phyloP scores from a whole-genome alignment of 2,329 filamentous ascomycete species.

The Talaromyces sp. region DNA sequence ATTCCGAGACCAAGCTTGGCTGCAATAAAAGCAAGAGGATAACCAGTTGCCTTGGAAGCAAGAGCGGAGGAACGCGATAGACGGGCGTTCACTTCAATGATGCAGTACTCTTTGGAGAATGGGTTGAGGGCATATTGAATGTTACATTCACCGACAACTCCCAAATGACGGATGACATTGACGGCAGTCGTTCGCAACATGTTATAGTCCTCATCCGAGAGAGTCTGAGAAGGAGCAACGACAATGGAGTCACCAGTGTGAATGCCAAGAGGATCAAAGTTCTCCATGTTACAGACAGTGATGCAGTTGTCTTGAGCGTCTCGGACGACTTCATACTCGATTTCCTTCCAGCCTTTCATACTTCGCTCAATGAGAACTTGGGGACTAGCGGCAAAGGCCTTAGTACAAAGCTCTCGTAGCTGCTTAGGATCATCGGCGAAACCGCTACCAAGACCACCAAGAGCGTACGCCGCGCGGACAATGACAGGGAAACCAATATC shows the following conservation, averaged over 20 bases:
- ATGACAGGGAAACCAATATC: constrained; percentile 96
- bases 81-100: constrained; percentile 98
- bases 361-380: constrained; percentile 95
- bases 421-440: constrained; percentile 87
- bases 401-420: constrained; percentile 82
- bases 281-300: constrained; percentile 99
- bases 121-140: constrained; percentile 98
- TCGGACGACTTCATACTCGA: constrained; percentile 97
- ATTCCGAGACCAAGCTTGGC: constrained; percentile 95
- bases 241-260: constrained; percentile 98
- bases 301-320: constrained; percentile 97
- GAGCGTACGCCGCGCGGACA: constrained; percentile 90
- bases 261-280: constrained; percentile 96
- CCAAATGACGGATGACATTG: constrained; percentile 94
- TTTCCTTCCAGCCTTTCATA: constrained; percentile 99
- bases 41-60: constrained; percentile 95
- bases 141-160: constrained; percentile 97
- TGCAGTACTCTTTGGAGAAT: constrained; percentile 93
- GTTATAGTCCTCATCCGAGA: constrained; percentile 98
- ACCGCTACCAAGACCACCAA: constrained; percentile 90
- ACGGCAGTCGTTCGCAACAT: constrained; percentile 97
- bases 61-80: constrained; percentile 91
- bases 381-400: constrained; percentile 90
- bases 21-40: constrained; percentile 92
- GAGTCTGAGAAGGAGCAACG: constrained; percentile 91